These are phyloP conservation scores for Mikania micrantha DNA, from an alignment of 129 eudicot species.

Conservation along the genomic window DNA sequence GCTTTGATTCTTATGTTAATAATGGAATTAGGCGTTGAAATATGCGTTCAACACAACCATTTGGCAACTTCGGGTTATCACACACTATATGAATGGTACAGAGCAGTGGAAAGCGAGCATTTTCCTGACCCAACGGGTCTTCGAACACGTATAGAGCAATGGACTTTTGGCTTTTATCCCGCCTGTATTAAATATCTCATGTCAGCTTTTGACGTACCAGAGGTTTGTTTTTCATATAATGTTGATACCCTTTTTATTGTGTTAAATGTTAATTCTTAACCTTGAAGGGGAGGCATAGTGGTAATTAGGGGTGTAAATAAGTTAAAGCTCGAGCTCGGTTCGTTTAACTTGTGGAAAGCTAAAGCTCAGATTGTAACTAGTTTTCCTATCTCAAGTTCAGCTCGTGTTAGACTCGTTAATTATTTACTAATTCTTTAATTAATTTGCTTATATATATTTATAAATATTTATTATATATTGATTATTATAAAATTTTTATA, in stretches of 20 bases:
- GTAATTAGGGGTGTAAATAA: too few species aligned
- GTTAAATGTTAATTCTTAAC: neutral
- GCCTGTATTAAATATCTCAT: slow-evolving; percentile 97
- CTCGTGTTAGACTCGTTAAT: too few species aligned
- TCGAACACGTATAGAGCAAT: slow-evolving; percentile 89
- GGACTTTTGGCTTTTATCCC: slow-evolving; percentile 98
- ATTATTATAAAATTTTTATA: too few species aligned
- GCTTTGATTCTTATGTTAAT: slow-evolving; percentile 90
- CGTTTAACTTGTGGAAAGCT: too few species aligned
- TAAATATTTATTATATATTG: too few species aligned
- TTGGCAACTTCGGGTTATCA: slow-evolving; percentile 93
- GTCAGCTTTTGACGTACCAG: slow-evolving; percentile 98
- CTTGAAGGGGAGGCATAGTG: neutral
- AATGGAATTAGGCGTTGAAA: slow-evolving; percentile 83
- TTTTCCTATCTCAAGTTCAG: too few species aligned
- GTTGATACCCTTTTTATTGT: neutral
- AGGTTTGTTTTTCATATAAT: slow-evolving; percentile 35
- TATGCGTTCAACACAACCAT: slow-evolving; percentile 76
- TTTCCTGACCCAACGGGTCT: slow-evolving; percentile 99
- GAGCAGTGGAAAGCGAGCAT: slow-evolving; percentile 87
- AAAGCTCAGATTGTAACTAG: too few species aligned
- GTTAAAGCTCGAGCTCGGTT: too few species aligned
- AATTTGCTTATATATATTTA: too few species aligned
- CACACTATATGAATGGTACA: slow-evolving; percentile 88
- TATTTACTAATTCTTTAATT: too few species aligned